Conservation (phyloP, 805 yeast species). For the Priceomyces medius region DNA sequence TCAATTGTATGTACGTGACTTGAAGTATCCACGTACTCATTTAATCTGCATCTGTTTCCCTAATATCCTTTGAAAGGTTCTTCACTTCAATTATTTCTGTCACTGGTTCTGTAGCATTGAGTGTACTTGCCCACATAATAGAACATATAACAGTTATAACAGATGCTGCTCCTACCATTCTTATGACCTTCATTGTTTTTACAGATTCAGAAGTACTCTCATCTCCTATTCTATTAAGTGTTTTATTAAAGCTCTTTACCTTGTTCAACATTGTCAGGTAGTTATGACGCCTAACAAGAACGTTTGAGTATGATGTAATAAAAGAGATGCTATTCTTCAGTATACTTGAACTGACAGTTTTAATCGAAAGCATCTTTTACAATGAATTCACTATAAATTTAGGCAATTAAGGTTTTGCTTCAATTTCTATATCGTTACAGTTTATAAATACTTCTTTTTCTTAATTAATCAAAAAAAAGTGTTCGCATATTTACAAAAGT, state of each 20-base stretch:
- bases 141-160: slow-evolving; percentile 26
- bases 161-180: slow-evolving; percentile 26
- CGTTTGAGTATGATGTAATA: background rate
- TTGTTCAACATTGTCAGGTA: slow-evolving; percentile 5
- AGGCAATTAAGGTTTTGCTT: too few species aligned
- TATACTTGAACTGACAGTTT: too few species aligned
- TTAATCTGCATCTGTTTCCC: slow-evolving; percentile 7
- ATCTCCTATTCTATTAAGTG: slow-evolving; percentile 31
- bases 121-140: slow-evolving; percentile 26
- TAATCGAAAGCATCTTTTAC: too few species aligned
- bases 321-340: too few species aligned
- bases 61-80: slow-evolving; percentile 24
- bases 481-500: slow-evolving; percentile 1
- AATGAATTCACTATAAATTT: too few species aligned
- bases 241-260: slow-evolving; percentile 20
- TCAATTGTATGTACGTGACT: too few species aligned
- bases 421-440: too few species aligned
- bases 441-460: too few species aligned
- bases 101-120: slow-evolving; percentile 12
- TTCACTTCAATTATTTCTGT: slow-evolving; percentile 8
- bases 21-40: too few species aligned
- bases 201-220: slow-evolving; percentile 32
- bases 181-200: slow-evolving; percentile 21
- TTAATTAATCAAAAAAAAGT: too few species aligned
- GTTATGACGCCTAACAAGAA: background rate